phyloP scores from a whole-genome alignment of 164 flowering plant genomes.

The Magnolia officinalis region DNA sequence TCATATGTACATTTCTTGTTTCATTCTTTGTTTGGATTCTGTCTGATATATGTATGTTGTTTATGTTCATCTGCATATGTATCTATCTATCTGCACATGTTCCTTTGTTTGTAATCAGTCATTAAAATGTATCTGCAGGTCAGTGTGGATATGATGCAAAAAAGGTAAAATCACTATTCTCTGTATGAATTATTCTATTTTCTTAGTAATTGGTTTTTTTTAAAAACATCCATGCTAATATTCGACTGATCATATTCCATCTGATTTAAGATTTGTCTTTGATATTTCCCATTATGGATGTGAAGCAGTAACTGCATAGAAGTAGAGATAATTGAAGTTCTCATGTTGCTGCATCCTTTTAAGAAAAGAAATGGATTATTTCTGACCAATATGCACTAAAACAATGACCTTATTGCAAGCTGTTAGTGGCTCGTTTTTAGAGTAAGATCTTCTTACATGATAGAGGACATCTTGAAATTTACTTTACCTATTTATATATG shows the following conservation, averaged over 20 bases:
- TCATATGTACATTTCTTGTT: too few species aligned
- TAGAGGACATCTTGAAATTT: too few species aligned
- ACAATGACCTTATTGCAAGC: neutral
- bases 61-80: neutral
- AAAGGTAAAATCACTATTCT: slow-evolving; percentile 40
- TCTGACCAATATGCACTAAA: neutral
- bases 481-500: too few species aligned
- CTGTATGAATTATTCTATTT: neutral
- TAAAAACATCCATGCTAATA: neutral
- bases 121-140: slow-evolving; percentile 45
- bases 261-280: neutral
- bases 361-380: too few species aligned
- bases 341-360: too few species aligned
- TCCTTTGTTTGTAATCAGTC: neutral
- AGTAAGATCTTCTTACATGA: neutral
- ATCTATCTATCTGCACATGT: neutral
- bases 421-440: neutral
- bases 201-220: neutral
- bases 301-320: too few species aligned
- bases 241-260: neutral
- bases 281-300: neutral
- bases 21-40: too few species aligned
- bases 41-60: neutral
- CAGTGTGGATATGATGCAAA: slow-evolving; percentile 62
- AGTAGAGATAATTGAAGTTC: too few species aligned